These are phyloP conservation scores for Aurifilum marmelostoma DNA, from an alignment of 2,329 filamentous ascomycete species.

Conservation along the genomic window DNA sequence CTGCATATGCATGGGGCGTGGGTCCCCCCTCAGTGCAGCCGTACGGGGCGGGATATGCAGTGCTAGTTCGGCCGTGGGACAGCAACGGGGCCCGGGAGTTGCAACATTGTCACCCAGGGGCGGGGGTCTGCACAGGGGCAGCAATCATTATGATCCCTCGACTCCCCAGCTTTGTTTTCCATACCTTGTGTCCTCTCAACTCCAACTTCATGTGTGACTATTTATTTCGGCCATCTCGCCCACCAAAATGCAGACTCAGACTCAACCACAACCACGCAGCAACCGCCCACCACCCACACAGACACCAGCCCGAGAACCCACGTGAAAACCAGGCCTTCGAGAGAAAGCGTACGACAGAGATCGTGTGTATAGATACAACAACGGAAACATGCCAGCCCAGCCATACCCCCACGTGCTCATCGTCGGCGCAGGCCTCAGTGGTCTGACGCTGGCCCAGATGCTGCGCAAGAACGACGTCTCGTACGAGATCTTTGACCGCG, in stretches of 20 bases:
- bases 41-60: not conserved
- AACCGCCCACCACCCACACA: not conserved
- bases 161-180: not conserved
- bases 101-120: no score
- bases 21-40: not conserved
- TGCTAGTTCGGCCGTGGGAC: not conserved
- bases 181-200: not conserved
- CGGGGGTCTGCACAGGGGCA: not conserved
- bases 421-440: slow-evolving; percentile 46
- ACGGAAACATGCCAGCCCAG: not conserved
- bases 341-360: no score
- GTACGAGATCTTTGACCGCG: slow-evolving; percentile 45
- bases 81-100: not conserved
- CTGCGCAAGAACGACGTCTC: slow-evolving; percentile 40
- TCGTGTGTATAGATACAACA: not conserved
- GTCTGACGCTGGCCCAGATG: slow-evolving; percentile 46
- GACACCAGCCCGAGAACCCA: not conserved
- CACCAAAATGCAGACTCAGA: not conserved
- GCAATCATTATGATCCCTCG: not conserved
- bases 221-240: not conserved
- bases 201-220: not conserved
- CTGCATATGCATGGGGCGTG: not conserved
- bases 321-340: not conserved
- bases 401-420: slow-evolving; percentile 41
- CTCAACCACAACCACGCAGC: not conserved